Percentiles rank a stretch among this genome's conserved stretches.
These are phyloP conservation scores for Diaporthe vexans DNA, from an alignment of 2,329 filamentous ascomycete species.

Conservation along the genomic window DNA sequence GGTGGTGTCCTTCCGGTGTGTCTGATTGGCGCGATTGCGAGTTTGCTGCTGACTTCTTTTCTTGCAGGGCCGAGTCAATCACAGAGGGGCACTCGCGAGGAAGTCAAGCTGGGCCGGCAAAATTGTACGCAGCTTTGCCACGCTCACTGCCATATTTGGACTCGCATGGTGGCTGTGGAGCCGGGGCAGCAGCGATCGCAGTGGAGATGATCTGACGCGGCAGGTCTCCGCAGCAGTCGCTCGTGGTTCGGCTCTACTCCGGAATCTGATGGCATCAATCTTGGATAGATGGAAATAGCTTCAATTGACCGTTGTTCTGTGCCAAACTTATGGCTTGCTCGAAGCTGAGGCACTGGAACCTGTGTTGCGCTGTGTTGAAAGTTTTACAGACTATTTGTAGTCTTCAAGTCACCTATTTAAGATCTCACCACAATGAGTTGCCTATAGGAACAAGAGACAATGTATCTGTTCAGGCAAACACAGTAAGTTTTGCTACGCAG, in stretches of 20 bases:
- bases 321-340: not conserved
- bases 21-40: not conserved
- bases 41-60: not conserved
- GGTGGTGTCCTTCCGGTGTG: conserved; percentile 37
- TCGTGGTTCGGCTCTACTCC: not conserved
- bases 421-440: too few species aligned
- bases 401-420: too few species aligned
- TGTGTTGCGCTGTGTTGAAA: not conserved
- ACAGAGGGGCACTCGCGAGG: not conserved
- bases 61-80: not conserved
- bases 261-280: not conserved
- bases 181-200: not conserved
- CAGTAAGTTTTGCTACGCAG: too few species aligned
- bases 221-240: not conserved
- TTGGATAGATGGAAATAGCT: not conserved
- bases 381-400: not conserved
- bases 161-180: conserved; percentile 5
- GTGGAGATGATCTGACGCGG: not conserved
- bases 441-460: too few species aligned
- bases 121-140: not conserved
- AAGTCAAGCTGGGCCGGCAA: not conserved
- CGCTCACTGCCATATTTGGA: not conserved
- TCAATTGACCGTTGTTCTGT: not conserved
- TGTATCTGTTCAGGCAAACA: too few species aligned
- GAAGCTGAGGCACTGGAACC: not conserved